Evolutionary conservation across 2,329 filamentous ascomycete genomes (phyloP).

Genomic region (Apiospora sp.): DNA sequence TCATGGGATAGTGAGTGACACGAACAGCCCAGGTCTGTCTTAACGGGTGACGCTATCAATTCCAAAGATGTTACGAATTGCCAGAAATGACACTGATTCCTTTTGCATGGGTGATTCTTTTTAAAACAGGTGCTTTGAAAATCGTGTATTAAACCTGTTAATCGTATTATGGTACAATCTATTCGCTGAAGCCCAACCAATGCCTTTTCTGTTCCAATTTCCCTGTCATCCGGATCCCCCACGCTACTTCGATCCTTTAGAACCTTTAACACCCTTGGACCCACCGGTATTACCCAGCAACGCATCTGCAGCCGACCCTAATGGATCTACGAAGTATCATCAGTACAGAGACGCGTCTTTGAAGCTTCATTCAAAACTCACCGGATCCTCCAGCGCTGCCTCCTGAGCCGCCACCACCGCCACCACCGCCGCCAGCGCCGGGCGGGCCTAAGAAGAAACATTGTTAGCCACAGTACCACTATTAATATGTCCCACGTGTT

Average conservation of each 20-base stretch:
- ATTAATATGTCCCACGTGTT: background rate
- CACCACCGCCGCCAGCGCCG: background rate
- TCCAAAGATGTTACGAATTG: too few species aligned
- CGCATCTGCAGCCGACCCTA: background rate
- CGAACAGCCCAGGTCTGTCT: background rate
- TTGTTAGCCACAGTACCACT: background rate
- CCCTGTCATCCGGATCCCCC: too few species aligned
- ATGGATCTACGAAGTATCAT: background rate
- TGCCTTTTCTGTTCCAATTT: background rate
- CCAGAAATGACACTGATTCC: background rate
- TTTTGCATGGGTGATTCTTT: background rate
- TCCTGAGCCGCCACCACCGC: background rate
- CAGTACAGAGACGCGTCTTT: background rate
- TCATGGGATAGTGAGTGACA: background rate
- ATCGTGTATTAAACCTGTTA: background rate
- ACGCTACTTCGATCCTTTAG: background rate
- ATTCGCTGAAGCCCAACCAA: too few species aligned
- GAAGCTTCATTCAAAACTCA: background rate
- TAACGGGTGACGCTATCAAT: background rate
- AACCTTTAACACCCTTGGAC: background rate
- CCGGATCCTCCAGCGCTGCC: background rate
- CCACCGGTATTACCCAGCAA: background rate
- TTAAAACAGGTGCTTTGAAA: too few species aligned
- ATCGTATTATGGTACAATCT: background rate
- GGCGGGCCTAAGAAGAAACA: background rate